Evolutionary conservation across 2,329 filamentous ascomycete genomes (phyloP).

Genomic region (Aureobasidium sp.): DNA sequence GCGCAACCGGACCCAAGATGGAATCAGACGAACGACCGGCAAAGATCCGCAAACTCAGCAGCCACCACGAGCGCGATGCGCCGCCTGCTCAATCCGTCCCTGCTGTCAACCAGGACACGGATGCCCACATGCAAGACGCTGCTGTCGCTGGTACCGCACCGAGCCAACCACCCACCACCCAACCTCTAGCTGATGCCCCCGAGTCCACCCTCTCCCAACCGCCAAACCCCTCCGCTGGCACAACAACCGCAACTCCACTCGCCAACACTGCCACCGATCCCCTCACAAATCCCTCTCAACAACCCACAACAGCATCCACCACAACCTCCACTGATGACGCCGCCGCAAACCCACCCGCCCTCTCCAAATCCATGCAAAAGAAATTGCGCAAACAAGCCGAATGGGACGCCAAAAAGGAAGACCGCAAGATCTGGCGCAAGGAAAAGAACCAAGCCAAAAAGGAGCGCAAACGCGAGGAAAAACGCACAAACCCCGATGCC

Average conservation of each 20-base stretch:
- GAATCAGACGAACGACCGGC: conserved; percentile 46
- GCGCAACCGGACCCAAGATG: conserved; percentile 30
- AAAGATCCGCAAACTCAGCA: conserved; percentile 46
- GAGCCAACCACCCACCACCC: background rate
- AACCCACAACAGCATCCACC: conserved; percentile 6
- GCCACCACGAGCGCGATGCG: conserved; percentile 22
- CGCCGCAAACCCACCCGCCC: conserved; percentile 16
- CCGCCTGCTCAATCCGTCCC: background rate
- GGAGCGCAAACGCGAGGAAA: conserved; percentile 31
- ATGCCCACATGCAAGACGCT: background rate
- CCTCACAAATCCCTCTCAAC: background rate
- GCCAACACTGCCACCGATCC: background rate
- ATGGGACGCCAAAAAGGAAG: conserved; percentile 63
- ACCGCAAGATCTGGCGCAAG: conserved; percentile 49
- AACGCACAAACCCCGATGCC: conserved; percentile 15
- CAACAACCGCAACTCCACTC: background rate
- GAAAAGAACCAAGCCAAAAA: conserved; percentile 47
- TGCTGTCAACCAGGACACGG: background rate
- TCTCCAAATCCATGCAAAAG: conserved; percentile 85
- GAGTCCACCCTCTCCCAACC: background rate
- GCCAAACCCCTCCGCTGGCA: conserved; percentile 9
- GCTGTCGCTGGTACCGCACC: conserved; percentile 3
- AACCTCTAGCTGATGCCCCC: background rate
- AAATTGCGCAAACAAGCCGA: conserved; percentile 61
- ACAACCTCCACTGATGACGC: background rate